phyloP scores from a whole-genome alignment of 345 rosid genomes.

The Moricandia moricandioides region DNA sequence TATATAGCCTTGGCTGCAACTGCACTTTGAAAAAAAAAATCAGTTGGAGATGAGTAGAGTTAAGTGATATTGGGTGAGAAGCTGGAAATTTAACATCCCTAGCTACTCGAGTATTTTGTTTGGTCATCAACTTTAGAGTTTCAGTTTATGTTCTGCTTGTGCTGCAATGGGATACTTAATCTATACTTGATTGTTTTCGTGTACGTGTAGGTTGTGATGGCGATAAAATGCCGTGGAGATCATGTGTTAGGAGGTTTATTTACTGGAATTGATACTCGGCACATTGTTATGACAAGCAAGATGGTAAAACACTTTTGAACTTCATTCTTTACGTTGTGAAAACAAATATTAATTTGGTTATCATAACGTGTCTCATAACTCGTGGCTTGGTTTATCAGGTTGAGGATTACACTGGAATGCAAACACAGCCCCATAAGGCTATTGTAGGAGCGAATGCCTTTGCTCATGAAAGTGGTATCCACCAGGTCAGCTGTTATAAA shows the following conservation, averaged over 20 bases:
- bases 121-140: background rate
- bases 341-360: background rate
- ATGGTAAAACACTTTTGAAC: constrained; percentile 52
- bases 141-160: background rate
- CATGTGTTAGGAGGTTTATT: constrained; percentile 68
- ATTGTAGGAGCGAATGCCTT: constrained; percentile 96
- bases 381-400: constrained; percentile 44
- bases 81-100: no score
- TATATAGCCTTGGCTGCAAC: no score
- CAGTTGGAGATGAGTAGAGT: no score
- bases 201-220: constrained; percentile 73
- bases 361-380: background rate
- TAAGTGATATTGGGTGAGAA: no score
- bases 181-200: background rate
- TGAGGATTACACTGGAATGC: constrained; percentile 82
- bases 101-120: no score
- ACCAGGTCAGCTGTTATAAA: constrained; percentile 56
- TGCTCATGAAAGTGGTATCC: constrained; percentile 96
- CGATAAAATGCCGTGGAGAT: constrained; percentile 82
- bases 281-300: constrained; percentile 86
- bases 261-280: constrained; percentile 72
- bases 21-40: no score
- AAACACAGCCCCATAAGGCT: constrained; percentile 91
- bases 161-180: background rate
- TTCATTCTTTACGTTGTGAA: background rate